Evolutionary conservation across 2,329 filamentous ascomycete species (phyloP).

Genomic region (Geoglossum cookeanum): DNA sequence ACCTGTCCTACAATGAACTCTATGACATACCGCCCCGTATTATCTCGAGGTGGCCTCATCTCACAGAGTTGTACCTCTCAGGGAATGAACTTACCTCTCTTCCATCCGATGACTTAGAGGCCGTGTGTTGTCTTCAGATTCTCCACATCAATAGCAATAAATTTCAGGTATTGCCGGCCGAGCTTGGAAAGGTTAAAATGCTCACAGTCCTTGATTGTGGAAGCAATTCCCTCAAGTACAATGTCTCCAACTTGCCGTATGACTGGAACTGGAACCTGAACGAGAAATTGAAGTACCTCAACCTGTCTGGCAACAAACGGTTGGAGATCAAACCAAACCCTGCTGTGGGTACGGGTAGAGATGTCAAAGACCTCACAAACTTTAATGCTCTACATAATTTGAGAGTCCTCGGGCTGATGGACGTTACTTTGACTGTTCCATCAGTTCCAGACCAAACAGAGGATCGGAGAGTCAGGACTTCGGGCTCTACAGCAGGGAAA

Average conservation of each 20-base stretch:
- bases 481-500: constrained; percentile 77
- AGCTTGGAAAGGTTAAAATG: constrained; percentile 85
- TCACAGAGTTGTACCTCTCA: constrained; percentile 83
- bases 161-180: constrained; percentile 88
- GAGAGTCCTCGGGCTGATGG: constrained; percentile 83
- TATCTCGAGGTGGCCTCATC: constrained; percentile 72
- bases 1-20: constrained; percentile 86
- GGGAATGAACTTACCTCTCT: constrained; percentile 85
- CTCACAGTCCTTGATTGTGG: constrained; percentile 84
- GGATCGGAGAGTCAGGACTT: constrained; percentile 88
- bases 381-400: constrained; percentile 73
- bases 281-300: constrained; percentile 81
- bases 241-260: constrained; percentile 96
- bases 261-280: constrained; percentile 99
- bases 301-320: constrained; percentile 89
- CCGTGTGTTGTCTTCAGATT: constrained; percentile 68
- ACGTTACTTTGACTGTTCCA: constrained; percentile 85
- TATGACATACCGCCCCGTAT: constrained; percentile 81
- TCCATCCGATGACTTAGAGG: constrained; percentile 84
- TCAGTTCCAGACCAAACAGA: constrained; percentile 91
- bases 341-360: constrained; percentile 32
- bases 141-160: constrained; percentile 96
- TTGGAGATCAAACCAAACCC: constrained; percentile 66
- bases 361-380: constrained; percentile 63
- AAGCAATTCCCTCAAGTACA: constrained; percentile 92